Evolutionary conservation across 2,329 filamentous ascomycete genomes (phyloP), one percentile per base, ranked within the genome.

Genomic region (Emericellopsis cladophorae): DNA sequence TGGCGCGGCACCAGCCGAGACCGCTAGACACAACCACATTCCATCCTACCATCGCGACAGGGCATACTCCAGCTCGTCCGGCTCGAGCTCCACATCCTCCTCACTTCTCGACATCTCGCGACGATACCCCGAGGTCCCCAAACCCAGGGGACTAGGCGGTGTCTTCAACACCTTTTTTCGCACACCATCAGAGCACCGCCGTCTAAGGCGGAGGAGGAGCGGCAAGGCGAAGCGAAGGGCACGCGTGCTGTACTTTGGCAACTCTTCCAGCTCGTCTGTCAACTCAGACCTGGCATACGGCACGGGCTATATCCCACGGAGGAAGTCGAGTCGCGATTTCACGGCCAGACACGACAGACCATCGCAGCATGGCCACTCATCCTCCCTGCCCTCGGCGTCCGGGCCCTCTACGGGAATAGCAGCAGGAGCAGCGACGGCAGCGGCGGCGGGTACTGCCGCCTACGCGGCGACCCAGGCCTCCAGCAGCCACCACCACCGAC

Each of bases 271-370:
- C 2, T 82, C 78, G 1, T 81, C 78, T 1, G 66, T 82, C 41
- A 77, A 82, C 55, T 75, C 72, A 16, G 81, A 85, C 52, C 60
- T 84, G 45, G 79, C 79, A 9, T 84, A 83, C 53, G 79, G 80
- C 9, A 68, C 62, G 41, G 79, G 76, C 14, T 80, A 71, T 46
- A 62, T 74, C 37, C 67, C 67, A 45, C 58, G 60, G 31, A 44
- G 49, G 8, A 59, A 55, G 45, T 32, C 42, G 10, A 52, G 50
- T 40, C 53, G 52, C 32, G 54, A 48, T 36, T 48, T 52, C 18
- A 53, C 54, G 40, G 51, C 39, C 16, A 40, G 41, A 8, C 23
- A 46, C n/a, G 39, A 29, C 18, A 10, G 12, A 11, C n/a, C 31
- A 3, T 22, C 21, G 18, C 46, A 48, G 31, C 46, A 41, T 31